phyloP scores from a whole-genome alignment of 441 rosid genomes.

The Bocquillonia castaneifolia region DNA sequence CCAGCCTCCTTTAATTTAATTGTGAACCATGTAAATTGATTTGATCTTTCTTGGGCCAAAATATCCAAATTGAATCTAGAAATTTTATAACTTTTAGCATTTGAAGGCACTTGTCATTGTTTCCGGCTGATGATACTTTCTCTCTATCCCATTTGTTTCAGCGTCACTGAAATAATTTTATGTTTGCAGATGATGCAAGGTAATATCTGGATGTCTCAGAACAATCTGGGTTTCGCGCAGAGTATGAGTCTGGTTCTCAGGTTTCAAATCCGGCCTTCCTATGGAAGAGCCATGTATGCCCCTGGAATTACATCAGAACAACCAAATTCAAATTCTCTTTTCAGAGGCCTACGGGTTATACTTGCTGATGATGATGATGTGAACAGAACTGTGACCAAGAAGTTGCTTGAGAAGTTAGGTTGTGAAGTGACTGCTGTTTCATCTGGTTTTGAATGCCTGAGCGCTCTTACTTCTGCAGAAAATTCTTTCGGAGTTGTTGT shows the following conservation, averaged over 20 bases:
- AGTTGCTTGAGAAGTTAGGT: slow-evolving; percentile 79
- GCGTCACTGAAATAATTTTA: slow-evolving; percentile 5
- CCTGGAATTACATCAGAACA: slow-evolving; percentile 46
- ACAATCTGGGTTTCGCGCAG: slow-evolving; percentile 50
- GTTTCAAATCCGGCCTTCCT: slow-evolving; percentile 53
- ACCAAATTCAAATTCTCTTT: slow-evolving; percentile 50
- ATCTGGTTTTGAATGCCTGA: slow-evolving; percentile 79
- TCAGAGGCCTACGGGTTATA: slow-evolving; percentile 61
- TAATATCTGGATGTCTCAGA: slow-evolving; percentile 54
- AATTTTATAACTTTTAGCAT: background rate
- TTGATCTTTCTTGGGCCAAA: background rate
- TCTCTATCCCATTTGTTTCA: background rate
- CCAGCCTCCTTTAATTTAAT: background rate
- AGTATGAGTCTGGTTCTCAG: slow-evolving; percentile 61
- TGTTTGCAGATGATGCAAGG: slow-evolving; percentile 71
- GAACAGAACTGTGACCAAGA: slow-evolving; percentile 70
- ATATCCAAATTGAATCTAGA: background rate
- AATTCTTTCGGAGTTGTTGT: slow-evolving; percentile 53
- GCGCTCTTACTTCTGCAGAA: slow-evolving; percentile 43
- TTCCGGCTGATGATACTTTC: slow-evolving; percentile 1
- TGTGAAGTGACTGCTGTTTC: slow-evolving; percentile 66
- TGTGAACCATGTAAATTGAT: background rate
- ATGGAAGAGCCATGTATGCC: slow-evolving; percentile 31
- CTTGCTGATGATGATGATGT: slow-evolving; percentile 66
- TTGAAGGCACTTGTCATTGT: background rate